A percentile compares a stretch with the other conserved stretches of the same genome.
Evolutionary conservation across 371 early-diverging fungal species (phyloP).

Genomic region (Mortierella sp.): DNA sequence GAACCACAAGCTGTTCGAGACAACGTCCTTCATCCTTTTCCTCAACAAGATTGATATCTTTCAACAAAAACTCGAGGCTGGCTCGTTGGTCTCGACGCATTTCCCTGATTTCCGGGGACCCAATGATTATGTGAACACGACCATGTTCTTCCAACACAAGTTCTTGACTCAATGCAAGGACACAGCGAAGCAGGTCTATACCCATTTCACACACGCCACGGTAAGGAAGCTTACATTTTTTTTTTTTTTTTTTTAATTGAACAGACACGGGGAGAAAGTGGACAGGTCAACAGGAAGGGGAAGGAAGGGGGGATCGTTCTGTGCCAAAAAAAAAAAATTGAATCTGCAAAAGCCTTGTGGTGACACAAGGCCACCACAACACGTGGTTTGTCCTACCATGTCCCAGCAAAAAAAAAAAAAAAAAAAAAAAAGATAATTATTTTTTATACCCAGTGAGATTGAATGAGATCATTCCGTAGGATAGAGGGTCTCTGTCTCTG

Average conservation of each 20-base stretch:
- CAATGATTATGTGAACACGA: conserved; percentile 61
- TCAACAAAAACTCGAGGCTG: conserved; percentile 52
- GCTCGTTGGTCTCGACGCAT: conserved; percentile 19
- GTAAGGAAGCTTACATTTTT: conserved; percentile 41
- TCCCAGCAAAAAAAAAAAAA: too few species aligned
- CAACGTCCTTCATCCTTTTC: conserved; percentile 72
- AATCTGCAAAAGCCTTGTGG: conserved; percentile 5
- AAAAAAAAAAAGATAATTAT: neutral
- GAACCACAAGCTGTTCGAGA: conserved; percentile 60
- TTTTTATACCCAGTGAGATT: too few species aligned
- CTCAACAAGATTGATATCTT: conserved; percentile 80
- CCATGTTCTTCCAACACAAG: conserved; percentile 61
- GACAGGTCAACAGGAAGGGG: too few species aligned
- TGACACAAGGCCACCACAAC: conserved; percentile 32
- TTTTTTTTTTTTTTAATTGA: conserved; percentile 3
- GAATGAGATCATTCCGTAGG: too few species aligned
- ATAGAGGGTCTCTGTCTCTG: too few species aligned
- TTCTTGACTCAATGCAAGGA: conserved; percentile 64
- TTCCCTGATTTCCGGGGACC: conserved; percentile 56
- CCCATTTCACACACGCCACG: conserved; percentile 67
- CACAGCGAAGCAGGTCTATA: conserved; percentile 65
- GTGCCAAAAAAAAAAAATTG: too few species aligned
- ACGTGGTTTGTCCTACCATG: conserved; percentile 45
- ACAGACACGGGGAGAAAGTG: neutral
- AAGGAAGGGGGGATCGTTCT: too few species aligned